Base-by-base conservation (phyloP, 1,139 yeast species). In the Kodamaea ohmeri region DNA sequence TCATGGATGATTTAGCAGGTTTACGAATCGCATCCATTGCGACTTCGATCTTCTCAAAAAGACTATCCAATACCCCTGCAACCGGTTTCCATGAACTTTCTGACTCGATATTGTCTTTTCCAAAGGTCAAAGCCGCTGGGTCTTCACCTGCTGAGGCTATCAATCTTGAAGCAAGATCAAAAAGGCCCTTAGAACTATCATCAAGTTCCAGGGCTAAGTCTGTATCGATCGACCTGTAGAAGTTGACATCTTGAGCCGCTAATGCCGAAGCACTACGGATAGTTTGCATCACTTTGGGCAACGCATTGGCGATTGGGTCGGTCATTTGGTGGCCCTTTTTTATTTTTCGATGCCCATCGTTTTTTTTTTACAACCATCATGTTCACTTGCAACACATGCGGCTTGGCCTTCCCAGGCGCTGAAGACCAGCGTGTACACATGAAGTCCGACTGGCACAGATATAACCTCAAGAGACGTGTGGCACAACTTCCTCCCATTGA, bases 211-310 rank as follows among this genome's bases (percentile, higher is more conserved):
- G 43, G 4, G 74, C 65, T 20, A 85, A 56, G 0, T 60, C 54
- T 2, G 67, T 52, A 52, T 88, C 95, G n/a, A 89, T 58, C 32
- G 89, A 77, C 39, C 73, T 73, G 61, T 80, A 78, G 52, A 90
- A 92, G 32, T 73, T 75, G 18, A 89, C 75, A 63, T 92, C 98
- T 47, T 86, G 88, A 0, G 88, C 78, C 2, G 89, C 84, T 32
- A 92, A 63, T 2, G 85, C 78, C 4, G 83, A 67, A 0, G 96
- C 78, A 2, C 86, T 75, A 45, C 96, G 71, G 25, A 88, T 79
- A 1, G 83, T 69, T 18, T 69, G 69, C 36, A 77, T 69, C 3
- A 77, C 69, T 41, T 63, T 60, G 2, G 83, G 71, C 16, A 69
- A 16, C 20, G 16, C 30, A 8, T 6, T 16, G 12, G 30, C 5